Conservation (phyloP, 2,329 filamentous ascomycete genomes). For the Stachybotrys echinatus region DNA sequence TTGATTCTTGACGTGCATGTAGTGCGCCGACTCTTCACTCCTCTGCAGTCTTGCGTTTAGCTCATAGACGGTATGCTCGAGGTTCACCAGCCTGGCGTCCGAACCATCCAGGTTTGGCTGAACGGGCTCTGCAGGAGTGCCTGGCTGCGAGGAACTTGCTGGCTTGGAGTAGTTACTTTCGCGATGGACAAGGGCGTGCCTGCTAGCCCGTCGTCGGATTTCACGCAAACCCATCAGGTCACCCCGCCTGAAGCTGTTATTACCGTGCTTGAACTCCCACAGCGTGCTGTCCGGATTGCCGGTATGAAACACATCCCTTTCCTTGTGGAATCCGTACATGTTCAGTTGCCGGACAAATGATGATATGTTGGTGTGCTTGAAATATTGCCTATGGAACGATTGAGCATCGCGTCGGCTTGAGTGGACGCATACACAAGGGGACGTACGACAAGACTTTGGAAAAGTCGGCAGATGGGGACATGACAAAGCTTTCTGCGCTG, state of each 20-base stretch:
- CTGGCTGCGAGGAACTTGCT: conserved; percentile 64
- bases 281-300: conserved; percentile 87
- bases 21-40: conserved; percentile 76
- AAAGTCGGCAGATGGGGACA: conserved; percentile 96
- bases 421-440: neutral
- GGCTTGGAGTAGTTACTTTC: conserved; percentile 81
- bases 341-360: conserved; percentile 97
- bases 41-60: conserved; percentile 70
- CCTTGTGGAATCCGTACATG: conserved; percentile 99
- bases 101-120: conserved; percentile 64
- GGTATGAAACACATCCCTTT: conserved; percentile 97
- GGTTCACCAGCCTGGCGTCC: conserved; percentile 66
- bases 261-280: conserved; percentile 99
- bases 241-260: conserved; percentile 93
- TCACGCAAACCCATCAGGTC: conserved; percentile 87
- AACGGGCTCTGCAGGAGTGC: conserved; percentile 78
- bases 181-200: conserved; percentile 87
- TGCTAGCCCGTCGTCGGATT: conserved; percentile 90
- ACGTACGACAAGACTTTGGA: conserved; percentile 95
- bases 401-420: conserved; percentile 4
- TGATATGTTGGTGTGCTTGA: conserved; percentile 98
- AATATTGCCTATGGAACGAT: conserved; percentile 71
- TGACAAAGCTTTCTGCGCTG: conserved; percentile 94
- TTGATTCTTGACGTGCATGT: conserved; percentile 76
- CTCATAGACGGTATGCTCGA: conserved; percentile 83